phyloP scores from a whole-genome alignment of 495 filamentous ascomycete species.

The Mycothermus thermophilus region DNA sequence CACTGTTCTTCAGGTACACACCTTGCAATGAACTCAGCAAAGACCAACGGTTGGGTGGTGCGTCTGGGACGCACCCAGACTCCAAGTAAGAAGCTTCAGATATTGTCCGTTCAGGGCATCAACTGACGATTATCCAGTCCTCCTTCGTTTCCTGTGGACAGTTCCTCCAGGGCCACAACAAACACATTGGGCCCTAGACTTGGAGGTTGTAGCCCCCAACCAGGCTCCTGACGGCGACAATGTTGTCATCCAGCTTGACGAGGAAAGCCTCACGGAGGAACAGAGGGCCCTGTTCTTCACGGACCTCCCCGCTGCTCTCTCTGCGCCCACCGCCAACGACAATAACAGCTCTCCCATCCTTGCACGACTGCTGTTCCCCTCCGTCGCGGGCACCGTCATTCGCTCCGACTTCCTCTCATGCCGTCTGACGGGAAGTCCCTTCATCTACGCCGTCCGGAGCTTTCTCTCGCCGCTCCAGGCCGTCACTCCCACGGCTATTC shows the following conservation, averaged over 20 bases:
- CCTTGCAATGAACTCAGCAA: no score
- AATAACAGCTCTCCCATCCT: not conserved
- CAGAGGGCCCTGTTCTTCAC: not conserved
- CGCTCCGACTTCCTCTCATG: conserved; percentile 8
- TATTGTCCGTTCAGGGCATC: no score
- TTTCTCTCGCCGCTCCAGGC: conserved; percentile 6
- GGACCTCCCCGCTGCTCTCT: conserved; percentile 1
- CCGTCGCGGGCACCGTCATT: conserved; percentile 1
- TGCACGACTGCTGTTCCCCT: conserved; percentile 5
- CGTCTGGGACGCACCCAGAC: no score
- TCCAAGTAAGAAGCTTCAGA: no score
- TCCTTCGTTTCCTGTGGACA: not conserved
- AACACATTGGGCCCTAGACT: conserved; percentile 1
- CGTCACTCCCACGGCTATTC: not conserved
- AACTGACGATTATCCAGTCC: not conserved
- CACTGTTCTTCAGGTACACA: no score
- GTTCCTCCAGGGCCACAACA: not conserved
- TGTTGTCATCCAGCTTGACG: not conserved
- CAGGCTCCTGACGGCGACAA: not conserved
- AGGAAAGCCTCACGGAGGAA: not conserved
- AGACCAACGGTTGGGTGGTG: no score
- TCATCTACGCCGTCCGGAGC: conserved; percentile 1
- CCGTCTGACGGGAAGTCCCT: conserved; percentile 5
- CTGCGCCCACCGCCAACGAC: no score
- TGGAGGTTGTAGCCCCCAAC: not conserved